Percentiles rank a stretch among this genome's conserved stretches.
Evolutionary conservation across 1,284 basidiomycete genomes (phyloP).

Genomic region (Sphagnurus paluster): DNA sequence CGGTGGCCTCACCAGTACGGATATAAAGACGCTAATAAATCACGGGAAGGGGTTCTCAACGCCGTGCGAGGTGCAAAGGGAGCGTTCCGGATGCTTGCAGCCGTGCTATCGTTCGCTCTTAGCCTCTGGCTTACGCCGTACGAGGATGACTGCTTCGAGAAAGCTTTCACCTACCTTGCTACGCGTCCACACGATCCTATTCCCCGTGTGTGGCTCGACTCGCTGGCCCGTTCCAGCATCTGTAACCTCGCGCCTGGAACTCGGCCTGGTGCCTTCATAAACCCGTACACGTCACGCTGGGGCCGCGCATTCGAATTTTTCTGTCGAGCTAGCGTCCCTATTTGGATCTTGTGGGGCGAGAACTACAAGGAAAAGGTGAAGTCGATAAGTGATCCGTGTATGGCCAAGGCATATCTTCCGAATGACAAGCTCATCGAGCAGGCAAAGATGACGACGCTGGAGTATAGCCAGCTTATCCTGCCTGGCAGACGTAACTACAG

Average conservation of each 20-base stretch:
- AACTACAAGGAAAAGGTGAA: background rate
- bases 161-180: background rate
- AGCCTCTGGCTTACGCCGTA: background rate
- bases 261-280: slow-evolving; percentile 1
- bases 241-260: background rate
- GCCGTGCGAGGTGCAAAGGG: too few species aligned
- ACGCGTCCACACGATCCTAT: background rate
- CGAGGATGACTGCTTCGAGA: slow-evolving; percentile 2
- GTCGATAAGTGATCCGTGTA: background rate
- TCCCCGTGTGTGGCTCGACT: background rate
- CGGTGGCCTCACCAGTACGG: too few species aligned
- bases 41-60: too few species aligned
- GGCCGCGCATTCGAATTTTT: background rate
- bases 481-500: too few species aligned
- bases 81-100: background rate
- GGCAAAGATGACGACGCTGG: background rate
- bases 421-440: background rate
- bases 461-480: too few species aligned
- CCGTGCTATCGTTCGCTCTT: background rate
- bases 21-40: too few species aligned
- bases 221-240: background rate
- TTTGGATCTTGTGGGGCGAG: slow-evolving; percentile 5
- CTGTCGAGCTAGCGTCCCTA: background rate
- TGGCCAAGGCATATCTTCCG: background rate
- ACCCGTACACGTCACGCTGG: background rate